phyloP scores from a whole-genome alignment of 176 grass and related monocot genomes.

The Zea mays region Zm-B73-REFERENCE-NAM-5.0 NC_050101.1:110858501-110859000 shows the following conservation, averaged over 20 bases:
- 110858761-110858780: constrained; percentile 86
- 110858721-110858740: constrained; percentile 69
- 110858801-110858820: constrained; percentile 66
- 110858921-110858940: too few species aligned
- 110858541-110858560: too few species aligned
- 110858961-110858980: too few species aligned
- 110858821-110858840: constrained; percentile 59
- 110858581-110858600: too few species aligned
- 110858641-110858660: too few species aligned
- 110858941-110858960: too few species aligned
- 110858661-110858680: constrained; percentile 16
- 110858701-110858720: constrained; percentile 22
- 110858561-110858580: too few species aligned
- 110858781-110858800: constrained; percentile 70
- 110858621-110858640: not conserved
- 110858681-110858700: constrained; percentile 25
- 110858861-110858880: not conserved
- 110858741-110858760: constrained; percentile 82
- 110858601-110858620: too few species aligned
- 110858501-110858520: too few species aligned
- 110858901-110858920: too few species aligned
- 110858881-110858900: constrained; percentile 14
- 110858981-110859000: too few species aligned
- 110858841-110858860: constrained; percentile 50
- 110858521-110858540: too few species aligned